phyloP scores from a whole-genome alignment of 2,329 filamentous ascomycete species.

The Penicillium griseofulvum region DNA sequence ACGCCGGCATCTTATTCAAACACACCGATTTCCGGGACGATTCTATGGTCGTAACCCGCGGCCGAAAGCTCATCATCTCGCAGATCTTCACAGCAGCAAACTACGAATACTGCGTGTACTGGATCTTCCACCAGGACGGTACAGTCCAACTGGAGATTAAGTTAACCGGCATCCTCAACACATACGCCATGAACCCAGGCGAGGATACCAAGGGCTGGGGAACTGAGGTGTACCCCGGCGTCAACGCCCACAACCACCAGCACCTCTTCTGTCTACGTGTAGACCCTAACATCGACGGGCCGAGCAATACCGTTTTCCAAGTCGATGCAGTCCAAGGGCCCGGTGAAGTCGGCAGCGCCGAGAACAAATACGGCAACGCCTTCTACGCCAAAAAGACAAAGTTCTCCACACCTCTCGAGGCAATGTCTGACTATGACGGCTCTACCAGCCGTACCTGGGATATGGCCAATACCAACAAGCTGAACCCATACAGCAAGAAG shows the following conservation, averaged over 20 bases:
- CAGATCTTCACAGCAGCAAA: conserved; percentile 95
- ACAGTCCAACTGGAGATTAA: conserved; percentile 90
- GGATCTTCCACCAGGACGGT: conserved; percentile 90
- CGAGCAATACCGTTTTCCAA: conserved; percentile 80
- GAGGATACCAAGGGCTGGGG: conserved; percentile 87
- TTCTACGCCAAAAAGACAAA: conserved; percentile 85
- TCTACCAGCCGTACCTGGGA: conserved; percentile 82
- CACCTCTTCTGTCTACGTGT: conserved; percentile 90
- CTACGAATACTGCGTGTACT: conserved; percentile 87
- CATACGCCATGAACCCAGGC: conserved; percentile 74
- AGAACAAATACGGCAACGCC: conserved; percentile 87
- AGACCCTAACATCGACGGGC: conserved; percentile 82
- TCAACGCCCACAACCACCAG: conserved; percentile 95
- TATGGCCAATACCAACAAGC: conserved; percentile 76
- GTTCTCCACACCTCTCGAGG: conserved; percentile 66
- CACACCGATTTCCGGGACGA: conserved; percentile 92
- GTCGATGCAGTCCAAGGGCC: conserved; percentile 70
- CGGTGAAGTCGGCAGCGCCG: conserved; percentile 71
- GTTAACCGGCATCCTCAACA: conserved; percentile 89
- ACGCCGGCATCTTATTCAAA: conserved; percentile 88
- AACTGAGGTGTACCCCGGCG: conserved; percentile 83
- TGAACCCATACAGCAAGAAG: conserved; percentile 85
- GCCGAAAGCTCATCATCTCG: conserved; percentile 79
- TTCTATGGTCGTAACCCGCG: conserved; percentile 79
- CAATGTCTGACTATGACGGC: conserved; percentile 77